A percentile compares a stretch with the other conserved stretches of the same genome.
Evolutionary conservation across 495 filamentous ascomycete species (phyloP).

Genomic region (Lichina pygmaea): DNA sequence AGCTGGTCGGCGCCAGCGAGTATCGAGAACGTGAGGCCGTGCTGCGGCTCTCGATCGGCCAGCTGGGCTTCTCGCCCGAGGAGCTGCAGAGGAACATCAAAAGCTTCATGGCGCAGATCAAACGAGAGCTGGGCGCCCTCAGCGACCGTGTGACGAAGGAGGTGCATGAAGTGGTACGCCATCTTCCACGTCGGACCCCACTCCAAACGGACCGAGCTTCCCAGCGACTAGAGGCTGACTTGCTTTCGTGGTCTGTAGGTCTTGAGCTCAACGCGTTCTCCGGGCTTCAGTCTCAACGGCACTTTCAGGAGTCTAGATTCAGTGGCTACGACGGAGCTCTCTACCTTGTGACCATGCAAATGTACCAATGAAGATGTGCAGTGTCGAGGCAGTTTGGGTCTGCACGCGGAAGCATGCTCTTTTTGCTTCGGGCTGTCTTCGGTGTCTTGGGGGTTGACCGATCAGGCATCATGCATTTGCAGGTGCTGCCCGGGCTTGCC

Average conservation of each 20-base stretch:
- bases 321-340: slow-evolving; percentile 23
- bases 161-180: slow-evolving; percentile 60
- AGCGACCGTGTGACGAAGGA: slow-evolving; percentile 54
- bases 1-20: slow-evolving; percentile 56
- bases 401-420: too few relatives aligned
- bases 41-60: slow-evolving; percentile 66
- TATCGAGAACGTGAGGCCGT: slow-evolving; percentile 73
- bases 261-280: slow-evolving; percentile 64
- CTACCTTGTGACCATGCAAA: slow-evolving; percentile 18
- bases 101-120: slow-evolving; percentile 45
- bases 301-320: slow-evolving; percentile 35
- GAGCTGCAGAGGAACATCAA: slow-evolving; percentile 67
- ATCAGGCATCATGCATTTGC: too few relatives aligned
- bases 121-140: slow-evolving; percentile 41
- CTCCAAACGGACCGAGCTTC: not conserved
- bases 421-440: too few relatives aligned
- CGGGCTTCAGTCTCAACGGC: slow-evolving; percentile 69
- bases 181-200: not conserved
- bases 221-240: not conserved
- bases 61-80: slow-evolving; percentile 70
- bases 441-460: too few relatives aligned
- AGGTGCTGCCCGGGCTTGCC: slow-evolving; percentile 5
- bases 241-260: slow-evolving; percentile 19
- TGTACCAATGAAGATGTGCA: too few relatives aligned
- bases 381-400: too few relatives aligned